Percentiles rank a stretch among this genome's conserved stretches.
Conservation (phyloP, 2,329 filamentous ascomycete genomes). For the Rutstroemia sydowiana region DNA sequence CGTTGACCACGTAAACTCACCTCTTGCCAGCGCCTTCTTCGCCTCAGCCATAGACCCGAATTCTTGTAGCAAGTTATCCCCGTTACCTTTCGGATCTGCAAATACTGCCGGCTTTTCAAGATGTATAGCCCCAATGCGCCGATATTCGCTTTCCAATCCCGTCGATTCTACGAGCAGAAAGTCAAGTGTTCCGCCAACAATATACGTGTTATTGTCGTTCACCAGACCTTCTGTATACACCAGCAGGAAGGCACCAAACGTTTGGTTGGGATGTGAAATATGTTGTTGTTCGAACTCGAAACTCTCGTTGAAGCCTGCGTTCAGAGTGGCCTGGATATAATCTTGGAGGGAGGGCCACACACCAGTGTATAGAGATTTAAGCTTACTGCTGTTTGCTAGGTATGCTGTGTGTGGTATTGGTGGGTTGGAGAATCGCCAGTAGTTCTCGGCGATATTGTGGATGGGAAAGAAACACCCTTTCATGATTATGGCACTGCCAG, state of each 20-base stretch:
- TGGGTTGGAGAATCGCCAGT: slow-evolving; percentile 5
- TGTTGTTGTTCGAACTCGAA: slow-evolving; percentile 16
- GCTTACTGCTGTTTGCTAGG: background rate
- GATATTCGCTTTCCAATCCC: slow-evolving; percentile 8
- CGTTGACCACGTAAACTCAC: no score
- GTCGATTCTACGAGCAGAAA: slow-evolving; percentile 14
- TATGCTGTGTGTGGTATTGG: background rate
- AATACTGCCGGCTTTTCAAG: background rate
- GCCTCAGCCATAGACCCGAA: no score
- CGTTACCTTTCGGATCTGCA: no score
- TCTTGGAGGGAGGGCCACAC: slow-evolving; percentile 6
- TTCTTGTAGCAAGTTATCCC: no score
- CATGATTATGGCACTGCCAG: slow-evolving; percentile 2
- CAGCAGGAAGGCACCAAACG: slow-evolving; percentile 11
- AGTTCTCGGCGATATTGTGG: slow-evolving; percentile 1
- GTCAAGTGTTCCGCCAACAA: background rate
- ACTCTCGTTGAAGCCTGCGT: background rate
- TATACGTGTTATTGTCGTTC: background rate
- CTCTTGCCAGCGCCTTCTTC: no score
- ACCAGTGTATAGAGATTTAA: background rate
- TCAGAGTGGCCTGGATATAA: slow-evolving; percentile 6
- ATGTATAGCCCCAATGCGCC: slow-evolving; percentile 9
- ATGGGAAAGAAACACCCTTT: slow-evolving; percentile 3
- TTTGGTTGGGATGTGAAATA: slow-evolving; percentile 10
- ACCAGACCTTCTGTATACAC: slow-evolving; percentile 6